phyloP scores from a whole-genome alignment of 2,329 filamentous ascomycete species.

The Phialophora expanda region DNA sequence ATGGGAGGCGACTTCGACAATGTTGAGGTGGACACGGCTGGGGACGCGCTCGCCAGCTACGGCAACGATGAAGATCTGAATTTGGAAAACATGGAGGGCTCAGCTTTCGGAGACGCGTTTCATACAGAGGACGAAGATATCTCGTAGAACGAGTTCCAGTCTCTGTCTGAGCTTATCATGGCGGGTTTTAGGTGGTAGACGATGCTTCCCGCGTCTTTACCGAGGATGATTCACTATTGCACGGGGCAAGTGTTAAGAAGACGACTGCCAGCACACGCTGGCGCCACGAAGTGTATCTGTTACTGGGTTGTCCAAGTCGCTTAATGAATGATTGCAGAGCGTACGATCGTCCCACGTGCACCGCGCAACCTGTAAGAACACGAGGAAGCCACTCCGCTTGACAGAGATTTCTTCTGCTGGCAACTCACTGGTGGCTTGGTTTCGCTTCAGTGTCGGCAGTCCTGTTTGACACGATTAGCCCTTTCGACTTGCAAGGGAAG shows the following conservation, averaged over 20 bases:
- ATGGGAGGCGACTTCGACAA: constrained; percentile 66
- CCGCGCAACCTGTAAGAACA: constrained; percentile 8
- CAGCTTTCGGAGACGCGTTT: constrained; percentile 83
- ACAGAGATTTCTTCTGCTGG: constrained; percentile 14
- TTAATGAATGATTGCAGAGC: not conserved
- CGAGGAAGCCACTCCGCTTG: constrained; percentile 12
- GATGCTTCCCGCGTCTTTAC: too few species aligned
- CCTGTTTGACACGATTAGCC: not conserved
- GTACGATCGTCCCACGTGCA: constrained; percentile 15
- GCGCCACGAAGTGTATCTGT: not conserved
- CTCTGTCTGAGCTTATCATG: not conserved
- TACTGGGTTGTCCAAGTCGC: not conserved
- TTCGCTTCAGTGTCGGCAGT: not conserved
- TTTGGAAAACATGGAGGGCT: constrained; percentile 73
- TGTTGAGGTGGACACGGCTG: constrained; percentile 71
- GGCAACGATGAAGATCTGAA: constrained; percentile 62
- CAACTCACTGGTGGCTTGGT: not conserved
- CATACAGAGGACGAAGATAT: constrained; percentile 59
- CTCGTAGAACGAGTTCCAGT: constrained; percentile 25
- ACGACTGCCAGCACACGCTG: not conserved
- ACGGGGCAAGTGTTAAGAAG: not conserved
- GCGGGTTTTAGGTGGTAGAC: too few species aligned
- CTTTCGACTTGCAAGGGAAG: not conserved
- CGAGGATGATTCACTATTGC: too few species aligned
- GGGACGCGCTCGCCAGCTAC: constrained; percentile 72